Conservation (phyloP, 2,329 filamentous ascomycete genomes). For the Cladophialophora chaetospira region DNA sequence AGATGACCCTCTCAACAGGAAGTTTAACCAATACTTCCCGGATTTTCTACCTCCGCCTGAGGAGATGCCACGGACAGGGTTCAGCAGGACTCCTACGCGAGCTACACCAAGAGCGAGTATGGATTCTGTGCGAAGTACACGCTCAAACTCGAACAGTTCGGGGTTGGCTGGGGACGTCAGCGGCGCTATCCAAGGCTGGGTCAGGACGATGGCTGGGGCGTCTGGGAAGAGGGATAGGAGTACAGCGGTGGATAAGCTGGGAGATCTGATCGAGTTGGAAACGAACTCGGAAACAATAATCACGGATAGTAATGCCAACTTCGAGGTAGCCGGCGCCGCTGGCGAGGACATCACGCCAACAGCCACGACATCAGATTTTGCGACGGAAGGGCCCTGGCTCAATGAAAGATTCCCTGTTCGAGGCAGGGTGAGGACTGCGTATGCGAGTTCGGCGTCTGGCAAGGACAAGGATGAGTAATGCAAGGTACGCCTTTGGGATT, state of each 20-base stretch:
- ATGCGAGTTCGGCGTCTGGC: constrained; percentile 14
- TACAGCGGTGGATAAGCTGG: constrained; percentile 30
- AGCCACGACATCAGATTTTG: not conserved
- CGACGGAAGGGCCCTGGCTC: constrained; percentile 31
- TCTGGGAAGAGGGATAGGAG: constrained; percentile 17
- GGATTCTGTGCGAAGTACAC: constrained; percentile 50
- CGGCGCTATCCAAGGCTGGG: constrained; percentile 85
- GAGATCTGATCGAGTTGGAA: constrained; percentile 49
- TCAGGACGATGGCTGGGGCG: constrained; percentile 67
- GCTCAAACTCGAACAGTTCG: constrained; percentile 39
- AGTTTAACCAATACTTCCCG: constrained; percentile 81
- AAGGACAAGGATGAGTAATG: constrained; percentile 20
- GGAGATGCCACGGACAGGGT: constrained; percentile 35
- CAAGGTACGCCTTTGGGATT: not conserved
- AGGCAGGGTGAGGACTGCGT: constrained; percentile 32
- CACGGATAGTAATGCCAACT: not conserved
- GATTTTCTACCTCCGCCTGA: constrained; percentile 62
- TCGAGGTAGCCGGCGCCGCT: not conserved
- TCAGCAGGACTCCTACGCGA: constrained; percentile 10
- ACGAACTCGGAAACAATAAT: constrained; percentile 22
- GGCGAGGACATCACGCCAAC: not conserved
- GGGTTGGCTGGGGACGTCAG: constrained; percentile 75
- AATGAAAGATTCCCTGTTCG: constrained; percentile 36
- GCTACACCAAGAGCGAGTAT: constrained; percentile 46
- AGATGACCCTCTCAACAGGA: constrained; percentile 78